Base-by-base conservation (phyloP, 257 asterid genomes). In the Avicennia marina region DNA sequence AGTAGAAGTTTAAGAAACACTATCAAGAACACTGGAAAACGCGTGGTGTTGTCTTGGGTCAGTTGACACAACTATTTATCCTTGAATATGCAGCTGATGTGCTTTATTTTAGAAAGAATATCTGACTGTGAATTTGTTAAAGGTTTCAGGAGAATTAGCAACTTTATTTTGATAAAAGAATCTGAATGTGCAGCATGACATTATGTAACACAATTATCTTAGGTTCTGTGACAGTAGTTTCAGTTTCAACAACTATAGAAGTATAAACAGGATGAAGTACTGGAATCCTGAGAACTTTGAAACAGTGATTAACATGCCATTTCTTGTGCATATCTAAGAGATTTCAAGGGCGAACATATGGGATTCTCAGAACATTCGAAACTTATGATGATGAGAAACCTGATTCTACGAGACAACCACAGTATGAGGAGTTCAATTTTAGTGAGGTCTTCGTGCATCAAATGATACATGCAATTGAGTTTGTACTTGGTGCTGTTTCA, bases 361-460 rank as follows among this genome's bases (percentile, higher is more conserved):
- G 95, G 18, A 77, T 86, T 42, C 86, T 89, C 71, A 89, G 93
- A 73, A 78, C 86, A 71, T 81, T 95, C 4, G 97, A 89, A 58
- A 63, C 73, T 83, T 81, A 81, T 71, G 50, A 33, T 75, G 90
- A 83, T 0, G 95, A 86, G 64, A 89, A 89, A 65, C 93, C 93
- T 43, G 95, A 74, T 66, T 89, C 85, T 32, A 84, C 87, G 2
- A 80, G 97, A 74, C 86, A 77, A 17, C 76, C 66, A 21, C 86
- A 50, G 61, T 72, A 54, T 20, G 98, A 85, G 65, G 96, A 85
- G 17, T 91, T 91, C 68, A 80, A 91, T 53, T 91, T 91, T n/a
- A 83, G 95, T 76, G 98, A 91, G 81, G 84, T 83, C 51, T 85
- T 91, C 71, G 98, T 91, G 80, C 98, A 91, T 77, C 98, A 91